These are phyloP conservation scores for Fusarium xylarioides DNA, from an alignment of 2,329 filamentous ascomycete species.

Conservation along the genomic window DNA sequence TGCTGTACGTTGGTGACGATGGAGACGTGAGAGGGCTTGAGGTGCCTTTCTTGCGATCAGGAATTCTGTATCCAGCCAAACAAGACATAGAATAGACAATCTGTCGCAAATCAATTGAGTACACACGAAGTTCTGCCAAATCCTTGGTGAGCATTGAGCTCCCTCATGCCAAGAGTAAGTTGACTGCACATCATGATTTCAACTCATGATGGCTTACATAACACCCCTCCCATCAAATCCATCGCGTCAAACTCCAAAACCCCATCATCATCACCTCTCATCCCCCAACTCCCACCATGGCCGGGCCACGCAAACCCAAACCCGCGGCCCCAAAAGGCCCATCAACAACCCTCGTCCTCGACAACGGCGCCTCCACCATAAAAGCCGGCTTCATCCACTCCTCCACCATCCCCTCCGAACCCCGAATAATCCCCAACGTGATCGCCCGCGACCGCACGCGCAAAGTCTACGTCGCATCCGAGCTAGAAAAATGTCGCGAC, in stretches of 20 bases:
- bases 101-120: accelerated
- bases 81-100: accelerated
- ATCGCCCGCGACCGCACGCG: conserved; percentile 84
- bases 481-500: conserved; percentile 82
- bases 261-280: background rate
- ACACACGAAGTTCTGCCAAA: accelerated
- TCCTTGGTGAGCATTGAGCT: accelerated
- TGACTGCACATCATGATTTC: conserved; percentile 10
- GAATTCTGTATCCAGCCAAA: conserved; percentile 17
- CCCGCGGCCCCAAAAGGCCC: conserved; percentile 62
- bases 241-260: conserved; percentile 9
- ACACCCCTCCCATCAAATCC: conserved; percentile 27
- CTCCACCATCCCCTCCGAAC: conserved; percentile 60
- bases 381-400: conserved; percentile 82
- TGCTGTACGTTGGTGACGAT: conserved; percentile 38
- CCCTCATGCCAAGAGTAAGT: background rate
- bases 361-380: conserved; percentile 91
- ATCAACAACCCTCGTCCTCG: conserved; percentile 80
- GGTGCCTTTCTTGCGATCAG: conserved; percentile 46
- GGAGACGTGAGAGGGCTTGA: conserved; percentile 45
- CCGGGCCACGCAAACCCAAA: conserved; percentile 62
- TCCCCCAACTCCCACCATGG: conserved; percentile 46
- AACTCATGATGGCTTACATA: conserved; percentile 31
- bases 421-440: conserved; percentile 84
- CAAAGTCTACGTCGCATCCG: conserved; percentile 80